Evolutionary conservation across 768 basidiomycete genomes (phyloP), one percentile per base, ranked within the genome.

Genomic region (Boletus pseudo-olivaceus): DNA sequence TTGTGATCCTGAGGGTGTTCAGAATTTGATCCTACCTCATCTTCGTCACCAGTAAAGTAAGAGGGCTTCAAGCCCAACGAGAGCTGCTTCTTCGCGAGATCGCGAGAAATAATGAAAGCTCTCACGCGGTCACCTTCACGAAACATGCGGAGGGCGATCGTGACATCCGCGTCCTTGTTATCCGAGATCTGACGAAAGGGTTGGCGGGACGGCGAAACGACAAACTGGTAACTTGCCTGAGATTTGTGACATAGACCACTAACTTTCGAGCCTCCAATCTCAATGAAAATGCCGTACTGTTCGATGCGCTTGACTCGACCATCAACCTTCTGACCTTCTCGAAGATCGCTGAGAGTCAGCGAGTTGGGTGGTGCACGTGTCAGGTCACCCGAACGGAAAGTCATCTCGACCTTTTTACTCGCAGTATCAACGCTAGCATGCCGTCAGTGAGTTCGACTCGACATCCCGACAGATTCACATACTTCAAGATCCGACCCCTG

Each of bases 241-340:
- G 92, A 91, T 70, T 93, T 94, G 70, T 98, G 96, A 69, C 96
- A 99, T 11, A 99, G 78, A 6, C 96, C 96, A 56, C 80, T 85
- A 46, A 98, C 75, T 65, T 87, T 89, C 0, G 91, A 87, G 17
- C 82, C 87, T n/a, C 88, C 82, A 35, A 98, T 87, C 66, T 86
- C 82, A 53, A 99, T 82, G 73, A 98, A 98, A n/a, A 97, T 76
- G 14, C 96, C 96, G 59, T 92, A 98, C 39, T 83, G 80, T 69
- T 95, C 92, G 11, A 95, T 77, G 58, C 81, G 84, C 70, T 89
- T 93, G 53, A 98, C 82, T 26, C 76, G 74, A 6, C 90, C 93
- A 34, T 82, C 77, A 32, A 97, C 78, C 64, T 90, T 93, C 64
- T 94, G 87, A 38, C 91, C 94, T 61, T 84, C 82, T 33, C 76